A percentile compares a stretch with the other conserved stretches of the same genome.
Conservation (phyloP, 2,329 filamentous ascomycete species). For the Paraconiothyrium sp. region DNA sequence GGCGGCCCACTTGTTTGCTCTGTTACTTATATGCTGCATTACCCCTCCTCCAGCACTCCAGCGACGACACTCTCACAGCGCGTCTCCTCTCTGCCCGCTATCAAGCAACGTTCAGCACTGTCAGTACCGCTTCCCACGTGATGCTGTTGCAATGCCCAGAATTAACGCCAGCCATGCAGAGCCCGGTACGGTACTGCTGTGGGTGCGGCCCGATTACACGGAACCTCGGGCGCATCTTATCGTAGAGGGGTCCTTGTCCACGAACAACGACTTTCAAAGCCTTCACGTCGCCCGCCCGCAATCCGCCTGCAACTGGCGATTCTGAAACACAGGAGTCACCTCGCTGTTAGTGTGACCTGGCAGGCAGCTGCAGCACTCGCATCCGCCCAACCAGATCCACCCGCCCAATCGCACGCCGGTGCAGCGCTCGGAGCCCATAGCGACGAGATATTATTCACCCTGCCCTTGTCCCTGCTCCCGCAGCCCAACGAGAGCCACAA, state of each 20-base stretch:
- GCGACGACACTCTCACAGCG: conserved; percentile 17
- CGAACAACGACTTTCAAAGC: conserved; percentile 2
- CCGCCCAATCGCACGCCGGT: conserved; percentile 42
- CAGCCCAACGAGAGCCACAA: conserved; percentile 29
- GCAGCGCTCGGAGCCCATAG: conserved; percentile 32
- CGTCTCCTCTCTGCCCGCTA: conserved; percentile 4
- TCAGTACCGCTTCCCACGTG: background rate
- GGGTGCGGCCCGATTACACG: conserved; percentile 29
- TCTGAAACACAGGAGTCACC: conserved; percentile 22
- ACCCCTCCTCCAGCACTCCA: conserved; percentile 38
- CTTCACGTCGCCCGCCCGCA: conserved; percentile 17
- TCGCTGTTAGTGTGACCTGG: conserved; percentile 34
- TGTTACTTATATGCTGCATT: conserved; percentile 46
- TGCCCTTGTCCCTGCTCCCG: conserved; percentile 42
- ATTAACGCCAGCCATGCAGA: background rate
- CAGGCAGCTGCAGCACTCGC: conserved; percentile 39
- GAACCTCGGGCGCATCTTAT: conserved; percentile 49
- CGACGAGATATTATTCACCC: conserved; percentile 38
- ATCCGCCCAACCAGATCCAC: conserved; percentile 31
- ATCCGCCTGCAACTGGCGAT: background rate
- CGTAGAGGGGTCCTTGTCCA: conserved; percentile 33
- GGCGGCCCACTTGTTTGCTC: conserved; percentile 33
- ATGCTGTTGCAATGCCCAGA: background rate
- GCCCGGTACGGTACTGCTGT: conserved; percentile 11
- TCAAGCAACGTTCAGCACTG: background rate